Conservation (phyloP, 192 early-diverging fungal species). For the Coemansia sp. region DNA sequence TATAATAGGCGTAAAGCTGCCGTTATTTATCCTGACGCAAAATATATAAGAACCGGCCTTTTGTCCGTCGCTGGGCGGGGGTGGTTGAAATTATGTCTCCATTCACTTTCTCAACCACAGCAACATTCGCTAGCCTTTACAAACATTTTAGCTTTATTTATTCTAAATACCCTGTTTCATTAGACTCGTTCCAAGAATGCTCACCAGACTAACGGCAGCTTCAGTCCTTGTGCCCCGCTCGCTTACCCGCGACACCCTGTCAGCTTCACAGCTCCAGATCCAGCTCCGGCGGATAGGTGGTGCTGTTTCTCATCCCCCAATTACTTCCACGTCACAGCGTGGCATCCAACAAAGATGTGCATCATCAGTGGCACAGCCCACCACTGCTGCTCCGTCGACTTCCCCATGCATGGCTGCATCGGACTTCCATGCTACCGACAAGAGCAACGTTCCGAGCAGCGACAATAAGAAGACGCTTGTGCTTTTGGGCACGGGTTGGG, state of each 20-base stretch:
- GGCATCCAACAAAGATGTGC: slow-evolving; percentile 5
- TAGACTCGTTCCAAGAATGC: background rate
- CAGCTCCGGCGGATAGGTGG: background rate
- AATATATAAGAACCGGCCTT: too few species aligned
- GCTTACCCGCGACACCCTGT: background rate
- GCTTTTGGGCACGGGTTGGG: slow-evolving; percentile 55
- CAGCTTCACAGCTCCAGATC: background rate
- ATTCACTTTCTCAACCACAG: too few species aligned
- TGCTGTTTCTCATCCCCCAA: background rate
- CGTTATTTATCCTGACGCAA: too few species aligned
- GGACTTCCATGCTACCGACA: background rate
- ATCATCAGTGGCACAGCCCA: slow-evolving; percentile 2
- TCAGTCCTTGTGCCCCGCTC: background rate
- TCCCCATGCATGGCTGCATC: background rate
- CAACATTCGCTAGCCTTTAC: too few species aligned
- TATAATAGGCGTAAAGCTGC: too few species aligned
- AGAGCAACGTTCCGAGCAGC: background rate
- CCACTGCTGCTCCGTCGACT: background rate
- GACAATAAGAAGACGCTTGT: slow-evolving; percentile 45
- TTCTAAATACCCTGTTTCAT: background rate
- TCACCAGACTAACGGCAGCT: background rate
- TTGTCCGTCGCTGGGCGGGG: too few species aligned
- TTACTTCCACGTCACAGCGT: slow-evolving; percentile 1
- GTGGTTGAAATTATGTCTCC: too few species aligned
- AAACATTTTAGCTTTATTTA: background rate